Conservation (phyloP, 2,329 filamentous ascomycete genomes). For the Bipolaris bicolor region DNA sequence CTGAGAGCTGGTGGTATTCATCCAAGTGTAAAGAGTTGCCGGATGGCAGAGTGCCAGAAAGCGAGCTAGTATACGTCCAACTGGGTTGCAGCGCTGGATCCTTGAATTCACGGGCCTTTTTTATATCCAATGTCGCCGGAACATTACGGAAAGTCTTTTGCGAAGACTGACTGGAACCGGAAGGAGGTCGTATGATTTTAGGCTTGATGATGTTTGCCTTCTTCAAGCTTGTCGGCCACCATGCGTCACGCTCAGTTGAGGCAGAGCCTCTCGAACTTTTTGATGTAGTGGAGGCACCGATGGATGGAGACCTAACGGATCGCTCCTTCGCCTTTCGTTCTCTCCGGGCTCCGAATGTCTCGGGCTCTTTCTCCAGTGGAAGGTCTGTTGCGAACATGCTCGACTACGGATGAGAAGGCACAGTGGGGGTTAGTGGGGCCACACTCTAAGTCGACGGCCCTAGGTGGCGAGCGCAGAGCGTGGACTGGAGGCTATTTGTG, state of each 20-base stretch:
- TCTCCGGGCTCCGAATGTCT: slow-evolving; percentile 47
- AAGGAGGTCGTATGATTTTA: slow-evolving; percentile 26
- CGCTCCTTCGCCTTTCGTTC: slow-evolving; percentile 43
- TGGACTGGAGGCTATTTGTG: slow-evolving; percentile 13
- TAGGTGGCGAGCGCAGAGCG: slow-evolving; percentile 20
- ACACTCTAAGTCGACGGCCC: slow-evolving; percentile 24
- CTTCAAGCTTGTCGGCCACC: slow-evolving; percentile 43
- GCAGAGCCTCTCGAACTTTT: slow-evolving; percentile 36
- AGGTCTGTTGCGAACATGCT: slow-evolving; percentile 51
- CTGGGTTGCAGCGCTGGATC: slow-evolving; percentile 39
- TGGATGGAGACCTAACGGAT: slow-evolving; percentile 31
- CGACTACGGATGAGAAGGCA: slow-evolving; percentile 13
- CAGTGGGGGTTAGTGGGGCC: slow-evolving; percentile 20
- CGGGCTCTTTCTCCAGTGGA: slow-evolving; percentile 44
- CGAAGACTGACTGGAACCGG: slow-evolving; percentile 25
- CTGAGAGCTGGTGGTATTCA: slow-evolving; percentile 32
- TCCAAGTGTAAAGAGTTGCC: slow-evolving; percentile 39
- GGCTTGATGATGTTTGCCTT: slow-evolving; percentile 40
- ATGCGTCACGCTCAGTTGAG: slow-evolving; percentile 35
- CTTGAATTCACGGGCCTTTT: slow-evolving; percentile 21
- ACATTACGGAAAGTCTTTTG: slow-evolving; percentile 11
- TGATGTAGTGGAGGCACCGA: slow-evolving; percentile 36
- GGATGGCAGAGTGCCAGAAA: slow-evolving; percentile 42
- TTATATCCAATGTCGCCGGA: slow-evolving; percentile 13
- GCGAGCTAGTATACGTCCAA: slow-evolving; percentile 40